Conservation (phyloP, 495 filamentous ascomycete genomes). For the Podospora pseudocomata region DNA sequence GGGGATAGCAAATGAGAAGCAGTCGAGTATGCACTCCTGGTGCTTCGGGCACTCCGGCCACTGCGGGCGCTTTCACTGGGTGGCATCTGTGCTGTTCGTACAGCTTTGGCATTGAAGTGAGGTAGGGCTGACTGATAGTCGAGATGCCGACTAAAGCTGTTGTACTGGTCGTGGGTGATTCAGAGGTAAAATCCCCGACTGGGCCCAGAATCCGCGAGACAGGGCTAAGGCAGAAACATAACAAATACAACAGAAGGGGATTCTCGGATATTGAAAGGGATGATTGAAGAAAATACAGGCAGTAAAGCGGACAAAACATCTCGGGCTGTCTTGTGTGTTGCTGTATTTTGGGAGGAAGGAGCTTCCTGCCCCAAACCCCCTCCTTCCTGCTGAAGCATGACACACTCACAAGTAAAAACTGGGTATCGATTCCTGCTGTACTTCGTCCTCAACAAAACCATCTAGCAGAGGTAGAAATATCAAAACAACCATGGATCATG, state of each 20-base stretch:
- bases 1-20: slow-evolving; percentile 26
- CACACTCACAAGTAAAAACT: background rate
- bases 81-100: slow-evolving; percentile 13
- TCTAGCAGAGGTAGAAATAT: background rate
- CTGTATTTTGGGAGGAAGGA: background rate
- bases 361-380: background rate
- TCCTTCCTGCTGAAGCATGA: background rate
- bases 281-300: background rate
- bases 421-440: background rate
- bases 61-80: slow-evolving; percentile 20
- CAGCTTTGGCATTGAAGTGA: background rate
- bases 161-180: background rate
- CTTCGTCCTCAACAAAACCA: background rate
- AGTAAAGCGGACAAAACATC: background rate
- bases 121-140: background rate
- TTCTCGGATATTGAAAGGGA: background rate
- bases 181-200: background rate
- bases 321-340: background rate
- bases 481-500: background rate
- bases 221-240: background rate
- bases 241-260: background rate
- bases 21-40: slow-evolving; percentile 27
- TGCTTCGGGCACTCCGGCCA: slow-evolving; percentile 5
- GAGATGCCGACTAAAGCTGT: background rate
- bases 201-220: background rate